phyloP scores from a whole-genome alignment of 2,329 filamentous ascomycete genomes.

The Diaporthe sp. region DNA sequence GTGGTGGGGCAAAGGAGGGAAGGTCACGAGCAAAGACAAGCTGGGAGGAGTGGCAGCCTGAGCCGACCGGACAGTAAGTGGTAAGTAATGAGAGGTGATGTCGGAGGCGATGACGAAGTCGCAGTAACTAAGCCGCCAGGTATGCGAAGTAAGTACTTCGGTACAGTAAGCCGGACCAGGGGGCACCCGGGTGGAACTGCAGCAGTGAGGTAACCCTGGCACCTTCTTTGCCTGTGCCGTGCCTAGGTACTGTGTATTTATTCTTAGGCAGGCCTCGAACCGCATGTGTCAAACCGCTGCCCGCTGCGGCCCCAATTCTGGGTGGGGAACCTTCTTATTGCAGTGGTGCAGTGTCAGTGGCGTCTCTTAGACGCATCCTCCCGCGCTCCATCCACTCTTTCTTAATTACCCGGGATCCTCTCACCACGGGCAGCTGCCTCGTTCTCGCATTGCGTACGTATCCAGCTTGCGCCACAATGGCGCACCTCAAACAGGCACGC shows the following conservation, averaged over 20 bases:
- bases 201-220: constrained; percentile 6
- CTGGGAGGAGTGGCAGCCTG: constrained; percentile 12
- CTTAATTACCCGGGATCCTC: constrained; percentile 18
- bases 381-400: neutral
- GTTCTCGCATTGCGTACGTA: constrained; percentile 15
- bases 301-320: constrained; percentile 2
- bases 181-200: neutral
- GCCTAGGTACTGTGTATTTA: too few relatives aligned
- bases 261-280: constrained; percentile 2
- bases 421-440: neutral
- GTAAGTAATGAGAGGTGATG: constrained; percentile 7
- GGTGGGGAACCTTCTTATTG: constrained; percentile 9
- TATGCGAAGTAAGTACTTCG: neutral
- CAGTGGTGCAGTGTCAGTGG: constrained; percentile 19
- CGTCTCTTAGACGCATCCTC: constrained; percentile 20
- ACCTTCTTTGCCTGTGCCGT: neutral
- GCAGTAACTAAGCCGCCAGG: constrained; percentile 6
- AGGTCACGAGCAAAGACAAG: constrained; percentile 9
- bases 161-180: constrained; percentile 12
- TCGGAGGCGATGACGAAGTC: constrained; percentile 31
- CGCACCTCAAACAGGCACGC: neutral
- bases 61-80: neutral
- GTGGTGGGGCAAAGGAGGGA: neutral
- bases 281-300: constrained; percentile 14
- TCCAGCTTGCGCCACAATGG: constrained; percentile 19